Conservation (phyloP, 306 rosid genomes). For the Mimosa pudica region DNA sequence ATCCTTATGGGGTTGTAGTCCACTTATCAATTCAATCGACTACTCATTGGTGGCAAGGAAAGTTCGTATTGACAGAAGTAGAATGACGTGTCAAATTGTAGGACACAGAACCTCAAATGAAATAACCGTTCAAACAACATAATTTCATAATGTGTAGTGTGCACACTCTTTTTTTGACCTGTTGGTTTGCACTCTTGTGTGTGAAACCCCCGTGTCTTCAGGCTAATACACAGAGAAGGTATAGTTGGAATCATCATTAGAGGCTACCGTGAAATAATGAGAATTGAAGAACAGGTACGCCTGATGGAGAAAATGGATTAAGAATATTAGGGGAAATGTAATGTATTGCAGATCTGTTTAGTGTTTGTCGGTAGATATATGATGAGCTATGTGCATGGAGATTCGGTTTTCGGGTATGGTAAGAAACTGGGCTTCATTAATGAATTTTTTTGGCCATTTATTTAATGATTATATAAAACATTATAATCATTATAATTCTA, state of each 20-base stretch:
- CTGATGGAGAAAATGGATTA: no score
- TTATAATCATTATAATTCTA: no score
- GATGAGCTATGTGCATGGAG: no score
- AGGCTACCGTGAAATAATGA: constrained; percentile 28
- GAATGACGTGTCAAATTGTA: not conserved
- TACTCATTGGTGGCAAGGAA: no score
- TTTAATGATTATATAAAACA: no score
- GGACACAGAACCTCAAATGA: constrained; percentile 19
- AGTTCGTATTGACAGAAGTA: not conserved
- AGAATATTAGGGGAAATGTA: not conserved
- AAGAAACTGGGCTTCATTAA: no score
- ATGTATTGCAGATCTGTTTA: no score
- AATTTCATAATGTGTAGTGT: constrained; percentile 13
- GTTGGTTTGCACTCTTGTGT: not conserved
- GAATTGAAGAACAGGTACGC: constrained; percentile 19
- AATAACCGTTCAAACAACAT: constrained; percentile 6
- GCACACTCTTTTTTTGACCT: not conserved
- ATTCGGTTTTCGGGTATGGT: no score
- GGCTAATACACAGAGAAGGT: constrained; percentile 2
- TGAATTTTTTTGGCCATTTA: no score
- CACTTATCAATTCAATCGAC: no score
- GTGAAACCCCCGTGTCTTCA: constrained; percentile 22
- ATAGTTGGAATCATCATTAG: constrained; percentile 29
- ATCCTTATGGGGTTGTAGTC: no score
- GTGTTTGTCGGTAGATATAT: no score